Evolutionary conservation across 371 early-diverging fungal species (phyloP), one percentile per base, ranked within the genome.

Genomic region (Fennellomyces sp.): DNA sequence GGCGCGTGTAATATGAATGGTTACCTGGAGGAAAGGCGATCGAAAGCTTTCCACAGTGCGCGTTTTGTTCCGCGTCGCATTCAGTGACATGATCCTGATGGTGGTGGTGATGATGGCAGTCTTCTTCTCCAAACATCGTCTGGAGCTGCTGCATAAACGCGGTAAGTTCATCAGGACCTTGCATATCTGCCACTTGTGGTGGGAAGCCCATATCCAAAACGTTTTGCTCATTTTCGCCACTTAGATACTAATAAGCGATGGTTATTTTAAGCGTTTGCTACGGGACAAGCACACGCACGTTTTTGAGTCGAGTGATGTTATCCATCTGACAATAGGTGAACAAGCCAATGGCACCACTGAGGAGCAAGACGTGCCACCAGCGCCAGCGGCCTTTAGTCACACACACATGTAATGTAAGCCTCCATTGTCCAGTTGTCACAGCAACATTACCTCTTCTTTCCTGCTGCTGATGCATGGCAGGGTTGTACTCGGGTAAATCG

Each of bases 21-120:
- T 21, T 50, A 50, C 51, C 51, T 28, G 51, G 51, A 50, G 51
- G 51, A 15, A 50, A 50, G 29, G 51, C 51, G 17, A 50, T 50
- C 13, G 51, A 50, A 31, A 50, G 29, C 21, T 50, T 50, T 28
- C 45, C 56, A 35, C 35, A 31, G 21, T 31, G 27, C n/a, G 45
- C 17, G 17, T 15, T 30, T n/a, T 42, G 49, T 33, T 48, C 58
- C 11, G 13, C 29, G 21, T 23, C n/a, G 23, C 29, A 26, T 29
- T 28, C 12, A 6, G 8, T 50, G 15, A 30, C n/a, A 19, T 50
- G 51, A 29, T 30, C 31, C 17, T 50, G 13, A 50, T 50, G 30
- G 17, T 50, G 30, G 23, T 50, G 51, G 3, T 36, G 36, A 36
- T 36, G 36, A n/a, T 4, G 6, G 23, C 45, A 45, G 17, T 12